Conservation (phyloP, 2,329 filamentous ascomycete species). For the Clonostachys sp. region DNA sequence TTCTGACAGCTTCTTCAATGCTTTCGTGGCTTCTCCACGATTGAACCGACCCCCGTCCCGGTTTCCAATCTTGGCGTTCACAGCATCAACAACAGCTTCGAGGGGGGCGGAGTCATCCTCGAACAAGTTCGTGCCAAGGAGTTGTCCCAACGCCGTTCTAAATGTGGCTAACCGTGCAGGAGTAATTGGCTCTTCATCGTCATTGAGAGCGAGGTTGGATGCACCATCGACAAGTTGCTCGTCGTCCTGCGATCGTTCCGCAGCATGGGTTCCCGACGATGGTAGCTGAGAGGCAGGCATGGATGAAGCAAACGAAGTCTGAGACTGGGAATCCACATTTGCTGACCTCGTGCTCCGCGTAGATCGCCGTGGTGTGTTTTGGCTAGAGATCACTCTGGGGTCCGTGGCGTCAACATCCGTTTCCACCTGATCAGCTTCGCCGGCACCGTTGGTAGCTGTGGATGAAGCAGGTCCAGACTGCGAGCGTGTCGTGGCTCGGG, state of each 20-base stretch:
- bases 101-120: constrained; percentile 79
- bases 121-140: constrained; percentile 81
- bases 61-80: constrained; percentile 66
- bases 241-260: constrained; percentile 21
- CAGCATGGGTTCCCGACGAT: constrained; percentile 9
- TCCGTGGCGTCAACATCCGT: constrained; percentile 40
- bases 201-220: constrained; percentile 34
- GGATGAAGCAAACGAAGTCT: constrained; percentile 73
- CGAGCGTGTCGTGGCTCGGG: constrained; percentile 17
- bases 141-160: constrained; percentile 73
- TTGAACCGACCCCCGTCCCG: constrained; percentile 57
- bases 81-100: constrained; percentile 67
- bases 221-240: constrained; percentile 36
- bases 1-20: constrained; percentile 74
- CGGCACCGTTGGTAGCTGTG: constrained; percentile 6
- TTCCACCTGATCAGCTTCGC: constrained; percentile 34
- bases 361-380: constrained; percentile 33
- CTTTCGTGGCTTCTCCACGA: constrained; percentile 68
- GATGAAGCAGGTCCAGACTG: neutral
- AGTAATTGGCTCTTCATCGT: constrained; percentile 35
- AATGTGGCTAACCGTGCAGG: constrained; percentile 66
- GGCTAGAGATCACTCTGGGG: constrained; percentile 24
- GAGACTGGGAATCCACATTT: constrained; percentile 31
- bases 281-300: constrained; percentile 68
- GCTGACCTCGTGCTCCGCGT: constrained; percentile 27